phyloP scores from a whole-genome alignment of 257 asterid species.

The Solanum dulcamara region DNA sequence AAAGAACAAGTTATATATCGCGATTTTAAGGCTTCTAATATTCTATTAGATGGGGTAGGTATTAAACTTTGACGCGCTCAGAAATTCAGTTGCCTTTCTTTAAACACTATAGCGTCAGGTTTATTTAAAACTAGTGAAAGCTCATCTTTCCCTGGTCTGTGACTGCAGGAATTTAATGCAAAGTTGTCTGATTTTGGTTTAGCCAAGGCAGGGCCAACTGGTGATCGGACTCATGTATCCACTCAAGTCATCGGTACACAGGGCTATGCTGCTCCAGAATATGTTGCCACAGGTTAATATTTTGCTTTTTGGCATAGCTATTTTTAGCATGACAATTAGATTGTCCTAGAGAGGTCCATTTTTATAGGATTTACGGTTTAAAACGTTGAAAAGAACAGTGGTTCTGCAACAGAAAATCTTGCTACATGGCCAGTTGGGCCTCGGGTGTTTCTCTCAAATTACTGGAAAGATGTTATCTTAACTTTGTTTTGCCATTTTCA shows the following conservation, averaged over 20 bases:
- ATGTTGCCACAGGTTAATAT: slow-evolving; percentile 70
- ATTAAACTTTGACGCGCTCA: not conserved
- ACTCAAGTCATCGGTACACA: slow-evolving; percentile 87
- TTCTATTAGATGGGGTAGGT: slow-evolving; percentile 75
- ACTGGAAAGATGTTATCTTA: not conserved
- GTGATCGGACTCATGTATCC: slow-evolving; percentile 83
- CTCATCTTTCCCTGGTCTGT: not conserved
- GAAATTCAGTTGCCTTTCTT: not conserved
- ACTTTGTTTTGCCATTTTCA: not conserved
- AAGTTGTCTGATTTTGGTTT: slow-evolving; percentile 82
- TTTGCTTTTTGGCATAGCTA: not conserved
- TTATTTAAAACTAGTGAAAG: not conserved
- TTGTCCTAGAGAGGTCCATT: not conserved
- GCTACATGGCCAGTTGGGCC: not conserved
- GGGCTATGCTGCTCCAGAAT: slow-evolving; percentile 95
- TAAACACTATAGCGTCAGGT: not conserved
- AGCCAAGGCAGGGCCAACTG: slow-evolving; percentile 92
- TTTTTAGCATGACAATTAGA: not conserved
- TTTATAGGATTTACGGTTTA: not conserved
- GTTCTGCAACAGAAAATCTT: not conserved
- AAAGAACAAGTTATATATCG: slow-evolving; percentile 75
- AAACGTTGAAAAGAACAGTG: not conserved
- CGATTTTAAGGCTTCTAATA: slow-evolving; percentile 85
- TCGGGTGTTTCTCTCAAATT: not conserved
- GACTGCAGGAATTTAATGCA: slow-evolving; percentile 69